Percentiles rank a stretch among this genome's conserved stretches.
These are phyloP conservation scores for Lasiodiplodia citricola DNA, from an alignment of 2,329 filamentous ascomycete genomes.

Conservation along the genomic window DNA sequence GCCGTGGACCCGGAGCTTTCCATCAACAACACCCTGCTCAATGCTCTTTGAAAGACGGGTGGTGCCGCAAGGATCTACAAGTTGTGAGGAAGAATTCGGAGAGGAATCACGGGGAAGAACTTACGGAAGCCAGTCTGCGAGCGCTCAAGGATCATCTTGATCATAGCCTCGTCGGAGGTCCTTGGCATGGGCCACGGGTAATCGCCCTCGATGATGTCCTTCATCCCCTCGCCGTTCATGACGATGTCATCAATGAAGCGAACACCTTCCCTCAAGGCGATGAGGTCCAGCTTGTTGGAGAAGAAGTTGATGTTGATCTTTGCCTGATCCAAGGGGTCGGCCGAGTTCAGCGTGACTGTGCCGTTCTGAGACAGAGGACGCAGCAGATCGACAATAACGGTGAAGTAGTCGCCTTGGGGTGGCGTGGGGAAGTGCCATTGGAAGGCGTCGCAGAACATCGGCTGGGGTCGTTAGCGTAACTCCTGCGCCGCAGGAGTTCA, in stretches of 20 bases:
- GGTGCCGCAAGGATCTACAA: conserved; percentile 60
- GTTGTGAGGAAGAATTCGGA: conserved; percentile 25
- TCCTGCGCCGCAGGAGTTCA: no score
- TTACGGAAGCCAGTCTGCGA: conserved; percentile 52
- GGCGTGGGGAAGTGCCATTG: conserved; percentile 56
- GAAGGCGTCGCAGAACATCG: conserved; percentile 61
- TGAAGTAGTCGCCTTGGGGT: conserved; percentile 57
- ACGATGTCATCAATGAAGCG: conserved; percentile 64
- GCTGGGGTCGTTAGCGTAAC: conserved; percentile 17
- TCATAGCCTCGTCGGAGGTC: conserved; percentile 62
- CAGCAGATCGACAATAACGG: conserved; percentile 61
- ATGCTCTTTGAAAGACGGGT: conserved; percentile 59
- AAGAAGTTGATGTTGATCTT: conserved; percentile 54
- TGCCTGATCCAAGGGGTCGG: conserved; percentile 45
- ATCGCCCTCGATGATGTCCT: conserved; percentile 57
- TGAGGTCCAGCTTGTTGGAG: conserved; percentile 48
- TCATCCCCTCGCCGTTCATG: conserved; percentile 62
- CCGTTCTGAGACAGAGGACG: conserved; percentile 53
- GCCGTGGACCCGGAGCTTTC: conserved; percentile 27
- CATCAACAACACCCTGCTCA: conserved; percentile 59
- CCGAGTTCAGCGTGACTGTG: conserved; percentile 49
- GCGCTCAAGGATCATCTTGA: conserved; percentile 60
- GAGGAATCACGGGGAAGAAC: no score
- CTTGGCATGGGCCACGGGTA: conserved; percentile 68
- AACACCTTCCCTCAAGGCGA: conserved; percentile 64